These are phyloP conservation scores for Talaromyces sp. DNA, from an alignment of 2,329 filamentous ascomycete genomes.

Conservation along the genomic window DNA sequence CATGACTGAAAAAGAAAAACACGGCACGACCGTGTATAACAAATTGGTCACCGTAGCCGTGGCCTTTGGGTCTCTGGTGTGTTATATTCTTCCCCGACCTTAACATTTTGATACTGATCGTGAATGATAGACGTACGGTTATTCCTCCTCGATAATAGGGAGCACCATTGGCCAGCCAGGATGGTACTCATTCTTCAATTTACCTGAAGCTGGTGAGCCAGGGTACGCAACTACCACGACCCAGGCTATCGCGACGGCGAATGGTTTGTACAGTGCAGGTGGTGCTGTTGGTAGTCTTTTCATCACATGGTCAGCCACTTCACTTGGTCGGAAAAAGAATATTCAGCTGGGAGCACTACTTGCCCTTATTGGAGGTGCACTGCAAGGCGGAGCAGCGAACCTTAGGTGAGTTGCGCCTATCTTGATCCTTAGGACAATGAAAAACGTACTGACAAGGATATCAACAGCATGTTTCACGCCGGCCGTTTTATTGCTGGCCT, in stretches of 20 bases:
- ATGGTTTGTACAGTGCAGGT: conserved; percentile 49
- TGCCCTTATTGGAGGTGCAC: conserved; percentile 45
- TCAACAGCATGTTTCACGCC: conserved; percentile 43
- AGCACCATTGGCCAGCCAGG: conserved; percentile 54
- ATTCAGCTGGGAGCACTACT: conserved; percentile 48
- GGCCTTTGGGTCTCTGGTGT: conserved; percentile 39
- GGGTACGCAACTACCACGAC: conserved; percentile 49
- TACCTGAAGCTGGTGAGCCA: conserved; percentile 42
- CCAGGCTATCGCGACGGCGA: conserved; percentile 47
- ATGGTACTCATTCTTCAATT: conserved; percentile 50
- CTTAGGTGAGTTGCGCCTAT: conserved; percentile 32
- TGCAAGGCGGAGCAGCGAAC: conserved; percentile 47
- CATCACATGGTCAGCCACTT: conserved; percentile 50
- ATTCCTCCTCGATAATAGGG: conserved; percentile 50
- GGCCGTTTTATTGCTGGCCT: conserved; percentile 43
- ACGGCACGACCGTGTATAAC: not conserved
- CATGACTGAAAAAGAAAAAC: not conserved
- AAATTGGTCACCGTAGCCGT: conserved; percentile 35
- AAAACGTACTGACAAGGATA: not conserved
- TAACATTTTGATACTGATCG: not conserved
- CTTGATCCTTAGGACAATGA: not conserved
- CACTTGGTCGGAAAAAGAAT: conserved; percentile 44
- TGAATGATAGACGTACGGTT: conserved; percentile 47
- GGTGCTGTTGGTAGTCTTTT: conserved; percentile 48
- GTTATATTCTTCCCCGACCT: not conserved